A percentile compares a stretch with the other conserved stretches of the same genome.
Conservation (phyloP, 495 filamentous ascomycete species). For the Apiosordaria backusii region DNA sequence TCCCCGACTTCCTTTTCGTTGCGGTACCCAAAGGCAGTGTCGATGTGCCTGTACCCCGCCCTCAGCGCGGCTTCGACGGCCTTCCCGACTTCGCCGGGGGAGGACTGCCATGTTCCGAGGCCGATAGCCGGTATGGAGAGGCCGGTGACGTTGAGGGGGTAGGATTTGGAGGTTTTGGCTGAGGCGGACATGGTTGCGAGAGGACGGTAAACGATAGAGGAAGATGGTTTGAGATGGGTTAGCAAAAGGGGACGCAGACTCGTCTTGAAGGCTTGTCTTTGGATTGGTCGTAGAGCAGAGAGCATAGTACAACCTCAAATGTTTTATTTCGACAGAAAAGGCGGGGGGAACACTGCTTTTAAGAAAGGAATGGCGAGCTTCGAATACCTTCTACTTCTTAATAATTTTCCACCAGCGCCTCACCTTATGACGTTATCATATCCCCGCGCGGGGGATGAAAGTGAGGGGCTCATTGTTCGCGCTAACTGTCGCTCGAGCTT, state of each 20-base stretch:
- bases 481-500: background rate
- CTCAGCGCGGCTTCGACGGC: constrained; percentile 75
- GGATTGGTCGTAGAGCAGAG: background rate
- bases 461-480: background rate
- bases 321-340: background rate
- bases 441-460: background rate
- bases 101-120: constrained; percentile 78
- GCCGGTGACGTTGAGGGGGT: constrained; percentile 70
- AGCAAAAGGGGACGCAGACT: background rate
- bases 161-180: constrained; percentile 55
- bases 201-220: background rate
- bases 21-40: constrained; percentile 73
- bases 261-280: background rate
- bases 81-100: constrained; percentile 41
- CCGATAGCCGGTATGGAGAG: constrained; percentile 76
- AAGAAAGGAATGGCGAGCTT: background rate
- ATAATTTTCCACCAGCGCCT: constrained; percentile 6
- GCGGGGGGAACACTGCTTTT: background rate
- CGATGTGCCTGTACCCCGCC: constrained; percentile 59
- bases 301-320: background rate
- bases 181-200: constrained; percentile 31
- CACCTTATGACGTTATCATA: constrained; percentile 15
- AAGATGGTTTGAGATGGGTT: background rate
- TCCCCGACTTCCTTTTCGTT: constrained; percentile 82
- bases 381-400: background rate